These are phyloP conservation scores for Eruca vesicaria DNA, from an alignment of 441 rosid species.

Conservation along the genomic window DNA sequence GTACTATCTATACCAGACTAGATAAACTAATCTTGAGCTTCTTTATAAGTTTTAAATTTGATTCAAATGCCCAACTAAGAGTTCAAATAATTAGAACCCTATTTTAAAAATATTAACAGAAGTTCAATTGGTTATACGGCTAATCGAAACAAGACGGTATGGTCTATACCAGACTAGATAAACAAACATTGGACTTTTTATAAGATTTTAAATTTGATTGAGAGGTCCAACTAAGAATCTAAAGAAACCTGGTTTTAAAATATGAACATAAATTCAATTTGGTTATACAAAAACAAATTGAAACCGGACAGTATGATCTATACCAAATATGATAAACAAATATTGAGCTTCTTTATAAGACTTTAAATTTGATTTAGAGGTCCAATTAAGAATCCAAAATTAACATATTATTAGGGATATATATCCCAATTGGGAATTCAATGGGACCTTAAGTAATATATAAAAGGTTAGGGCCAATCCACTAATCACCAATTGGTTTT, in stretches of 20 bases:
- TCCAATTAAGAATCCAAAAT: constrained; percentile 4
- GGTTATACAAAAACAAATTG: background rate
- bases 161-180: background rate
- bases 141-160: background rate
- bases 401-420: no score
- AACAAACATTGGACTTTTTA: background rate
- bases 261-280: background rate
- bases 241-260: background rate
- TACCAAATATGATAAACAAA: background rate
- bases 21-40: no score
- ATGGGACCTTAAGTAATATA: no score
- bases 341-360: background rate
- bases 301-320: background rate
- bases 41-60: no score
- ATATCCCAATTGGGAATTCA: no score
- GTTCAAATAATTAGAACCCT: no score
- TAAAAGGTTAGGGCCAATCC: no score
- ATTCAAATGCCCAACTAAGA: no score
- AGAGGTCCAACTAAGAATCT: constrained; percentile 1
- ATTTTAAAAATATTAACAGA: no score
- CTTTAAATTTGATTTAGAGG: background rate
- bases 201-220: background rate
- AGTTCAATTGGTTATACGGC: no score
- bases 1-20: no score
- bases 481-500: no score